A percentile compares a stretch with the other conserved stretches of the same genome.
Conservation (phyloP, 768 basidiomycete genomes). For the Russula earlei region DNA sequence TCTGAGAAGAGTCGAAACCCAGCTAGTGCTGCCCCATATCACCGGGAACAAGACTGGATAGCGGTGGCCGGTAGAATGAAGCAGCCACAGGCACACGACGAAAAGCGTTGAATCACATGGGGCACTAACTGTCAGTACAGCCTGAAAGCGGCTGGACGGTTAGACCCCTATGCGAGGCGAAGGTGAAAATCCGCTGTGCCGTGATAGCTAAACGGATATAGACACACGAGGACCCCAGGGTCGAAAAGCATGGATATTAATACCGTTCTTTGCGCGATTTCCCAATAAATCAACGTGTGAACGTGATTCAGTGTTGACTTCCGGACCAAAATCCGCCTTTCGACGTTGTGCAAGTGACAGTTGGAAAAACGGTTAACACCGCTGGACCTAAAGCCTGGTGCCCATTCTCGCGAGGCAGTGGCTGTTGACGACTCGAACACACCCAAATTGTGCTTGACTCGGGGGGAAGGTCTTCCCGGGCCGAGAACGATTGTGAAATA, state of each 20-base stretch:
- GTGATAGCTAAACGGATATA: no score
- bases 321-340: conserved; percentile 38
- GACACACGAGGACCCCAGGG: conserved; percentile 14
- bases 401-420: not conserved
- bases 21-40: not conserved
- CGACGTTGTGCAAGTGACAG: not conserved
- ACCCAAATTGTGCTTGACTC: no score
- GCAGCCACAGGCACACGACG: conserved; percentile 13
- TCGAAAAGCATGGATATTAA: not conserved
- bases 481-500: not conserved
- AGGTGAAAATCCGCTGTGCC: no score
- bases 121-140: conserved; percentile 2
- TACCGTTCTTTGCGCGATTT: conserved; percentile 25
- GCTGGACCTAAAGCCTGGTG: no score
- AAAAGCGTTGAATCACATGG: not conserved
- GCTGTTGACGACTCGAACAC: no score
- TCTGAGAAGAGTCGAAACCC: not conserved
- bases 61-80: not conserved
- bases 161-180: conserved; percentile 11
- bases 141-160: conserved; percentile 16
- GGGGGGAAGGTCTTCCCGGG: not conserved
- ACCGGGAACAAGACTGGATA: conserved; percentile 7
- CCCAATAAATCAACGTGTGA: no score
- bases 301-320: conserved; percentile 48
- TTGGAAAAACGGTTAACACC: no score